Evolutionary conservation across 192 early-diverging fungal genomes (phyloP), one percentile per base, ranked within the genome.

Genomic region (Dissophora globulifera): DNA sequence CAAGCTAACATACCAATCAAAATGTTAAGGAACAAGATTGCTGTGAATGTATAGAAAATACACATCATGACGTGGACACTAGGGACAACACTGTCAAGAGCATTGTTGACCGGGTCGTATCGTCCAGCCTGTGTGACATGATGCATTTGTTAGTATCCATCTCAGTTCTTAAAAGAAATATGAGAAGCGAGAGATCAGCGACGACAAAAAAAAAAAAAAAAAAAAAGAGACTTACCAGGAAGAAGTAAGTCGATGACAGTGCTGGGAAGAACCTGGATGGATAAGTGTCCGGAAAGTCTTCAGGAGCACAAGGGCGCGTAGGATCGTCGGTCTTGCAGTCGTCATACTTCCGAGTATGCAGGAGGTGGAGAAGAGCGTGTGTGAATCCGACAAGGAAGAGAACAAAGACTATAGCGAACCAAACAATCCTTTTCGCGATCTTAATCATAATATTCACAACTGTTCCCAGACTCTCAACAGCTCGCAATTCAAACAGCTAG

Each of bases 391-490:
- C n/a, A 13, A 76, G 16, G 58, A 76, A 67, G 4, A 76, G 43
- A 7, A 19, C 50, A 22, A 76, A 76, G n/a, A 76, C 45, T 29
- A 76, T 20, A 22, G 64, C 42, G 52, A 76, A 64, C 72, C 72
- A 76, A 22, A 32, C 17, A 22, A 67, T 76, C 22, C 46, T 64
- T 1, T 50, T 50, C 0, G 63, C 48, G 29, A 76, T 76, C 23
- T 66, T 76, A 31, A 76, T 22, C 31, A 76, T 67, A 23, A 76
- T 67, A 42, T 76, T 76, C 48, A 67, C 72, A 13, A 76, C 72
- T 10, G 67, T 54, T 27, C 72, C 72, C 23, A 76, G 52, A 33
- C 67, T 62, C 13, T 51, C 43, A 29, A 76, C 29, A 15, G 64
- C 63, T 4, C 72, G 57, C n/a, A 76, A 43, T 25, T 76, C 72